These are phyloP conservation scores for Rhizophagus prolifer DNA, from an alignment of 192 early-diverging fungal species.

Conservation along the genomic window DNA sequence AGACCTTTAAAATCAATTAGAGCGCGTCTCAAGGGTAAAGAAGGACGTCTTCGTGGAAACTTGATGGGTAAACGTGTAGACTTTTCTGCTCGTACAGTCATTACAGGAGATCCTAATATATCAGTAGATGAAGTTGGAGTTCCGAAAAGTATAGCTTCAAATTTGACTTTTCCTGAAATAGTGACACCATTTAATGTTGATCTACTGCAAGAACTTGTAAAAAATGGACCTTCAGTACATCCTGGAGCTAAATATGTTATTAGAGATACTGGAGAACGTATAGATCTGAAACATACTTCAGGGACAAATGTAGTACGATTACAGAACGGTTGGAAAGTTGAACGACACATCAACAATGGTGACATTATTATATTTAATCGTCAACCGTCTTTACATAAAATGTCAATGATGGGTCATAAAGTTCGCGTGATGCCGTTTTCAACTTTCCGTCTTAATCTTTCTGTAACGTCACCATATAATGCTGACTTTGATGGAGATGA, in stretches of 20 bases:
- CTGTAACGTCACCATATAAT: conserved; percentile 97
- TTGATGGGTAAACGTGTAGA: conserved; percentile 99
- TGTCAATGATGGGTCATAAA: conserved; percentile 99
- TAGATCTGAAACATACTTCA: conserved; percentile 87
- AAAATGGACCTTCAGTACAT: conserved; percentile 89
- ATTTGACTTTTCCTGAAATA: conserved; percentile 94
- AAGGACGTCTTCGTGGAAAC: conserved; percentile 97
- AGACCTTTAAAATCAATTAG: conserved; percentile 94
- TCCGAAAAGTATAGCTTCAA: conserved; percentile 94
- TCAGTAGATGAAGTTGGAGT: conserved; percentile 99
- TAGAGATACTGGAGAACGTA: conserved; percentile 89
- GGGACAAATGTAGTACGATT: conserved; percentile 79
- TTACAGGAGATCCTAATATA: conserved; percentile 97
- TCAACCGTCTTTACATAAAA: conserved; percentile 98
- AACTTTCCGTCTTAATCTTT: conserved; percentile 96
- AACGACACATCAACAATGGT: conserved; percentile 91
- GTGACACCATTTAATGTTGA: conserved; percentile 98
- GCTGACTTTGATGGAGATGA: conserved; percentile 99
- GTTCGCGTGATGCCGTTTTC: conserved; percentile 99
- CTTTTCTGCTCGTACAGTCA: conserved; percentile 98
- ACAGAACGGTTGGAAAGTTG: conserved; percentile 90
- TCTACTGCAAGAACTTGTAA: conserved; percentile 79
- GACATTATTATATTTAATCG: conserved; percentile 99
- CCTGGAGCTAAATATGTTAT: conserved; percentile 98
- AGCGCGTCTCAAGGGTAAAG: conserved; percentile 97